Evolutionary conservation across 257 asterid genomes (phyloP).

Genomic region (Nicotiana sylvestris): DNA sequence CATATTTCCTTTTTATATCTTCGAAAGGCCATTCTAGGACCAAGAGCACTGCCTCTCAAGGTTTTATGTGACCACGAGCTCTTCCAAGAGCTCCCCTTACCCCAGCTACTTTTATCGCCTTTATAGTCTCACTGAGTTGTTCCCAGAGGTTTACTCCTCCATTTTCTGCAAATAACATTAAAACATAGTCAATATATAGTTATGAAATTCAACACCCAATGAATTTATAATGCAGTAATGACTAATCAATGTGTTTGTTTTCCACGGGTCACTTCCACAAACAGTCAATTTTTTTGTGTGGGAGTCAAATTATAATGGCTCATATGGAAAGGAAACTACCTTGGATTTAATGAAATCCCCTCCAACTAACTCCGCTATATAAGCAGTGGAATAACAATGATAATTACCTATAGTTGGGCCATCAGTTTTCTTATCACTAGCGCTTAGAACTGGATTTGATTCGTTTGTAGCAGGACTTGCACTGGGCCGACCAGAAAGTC

Average conservation of each 20-base stretch:
- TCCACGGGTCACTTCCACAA: not conserved
- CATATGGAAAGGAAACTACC: not conserved
- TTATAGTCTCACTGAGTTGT: slow-evolving; percentile 46
- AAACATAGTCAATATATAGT: not conserved
- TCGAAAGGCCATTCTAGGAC: slow-evolving; percentile 56
- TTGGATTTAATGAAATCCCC: not conserved
- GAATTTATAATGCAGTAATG: not conserved
- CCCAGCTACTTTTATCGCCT: slow-evolving; percentile 38
- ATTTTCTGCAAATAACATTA: slow-evolving; percentile 29
- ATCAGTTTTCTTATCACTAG: not conserved
- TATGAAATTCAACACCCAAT: not conserved
- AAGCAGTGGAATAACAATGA: not conserved
- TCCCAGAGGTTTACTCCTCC: slow-evolving; percentile 54
- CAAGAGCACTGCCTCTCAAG: slow-evolving; percentile 29
- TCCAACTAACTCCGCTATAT: not conserved
- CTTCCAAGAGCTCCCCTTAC: slow-evolving; percentile 32
- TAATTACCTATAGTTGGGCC: not conserved
- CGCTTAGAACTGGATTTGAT: not conserved
- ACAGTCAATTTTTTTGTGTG: not conserved
- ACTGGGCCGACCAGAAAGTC: not conserved
- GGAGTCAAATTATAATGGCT: not conserved
- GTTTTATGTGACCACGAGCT: slow-evolving; percentile 57
- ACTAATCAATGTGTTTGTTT: not conserved
- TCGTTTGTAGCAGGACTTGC: not conserved
- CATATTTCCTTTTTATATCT: slow-evolving; percentile 45